A percentile compares a stretch with the other conserved stretches of the same genome.
Evolutionary conservation across 2,329 filamentous ascomycete genomes (phyloP).

Genomic region (Talaromyces sp.): DNA sequence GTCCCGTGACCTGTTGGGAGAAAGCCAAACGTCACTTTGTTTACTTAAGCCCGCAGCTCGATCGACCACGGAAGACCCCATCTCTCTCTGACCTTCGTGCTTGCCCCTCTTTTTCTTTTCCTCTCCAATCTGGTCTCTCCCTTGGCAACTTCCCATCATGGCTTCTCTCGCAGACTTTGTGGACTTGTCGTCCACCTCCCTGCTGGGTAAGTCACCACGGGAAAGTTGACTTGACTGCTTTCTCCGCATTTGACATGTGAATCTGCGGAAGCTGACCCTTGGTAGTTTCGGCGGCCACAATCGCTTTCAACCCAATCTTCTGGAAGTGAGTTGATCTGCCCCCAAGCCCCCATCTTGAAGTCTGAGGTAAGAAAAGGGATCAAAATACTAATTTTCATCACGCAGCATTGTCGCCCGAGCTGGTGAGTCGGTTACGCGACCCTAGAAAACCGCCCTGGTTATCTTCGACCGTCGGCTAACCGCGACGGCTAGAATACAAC

Average conservation of each 20-base stretch:
- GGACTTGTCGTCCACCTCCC: conserved; percentile 67
- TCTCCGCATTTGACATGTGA: conserved; percentile 34
- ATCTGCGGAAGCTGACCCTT: conserved; percentile 22
- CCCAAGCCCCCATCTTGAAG: too few relatives aligned
- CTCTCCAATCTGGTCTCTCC: conserved; percentile 1
- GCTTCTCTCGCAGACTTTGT: conserved; percentile 48
- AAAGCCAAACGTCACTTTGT: conserved; percentile 26
- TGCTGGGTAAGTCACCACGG: conserved; percentile 59
- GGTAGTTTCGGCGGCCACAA: conserved; percentile 77
- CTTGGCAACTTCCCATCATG: conserved; percentile 27
- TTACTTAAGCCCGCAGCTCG: conserved; percentile 25
- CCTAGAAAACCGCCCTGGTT: background rate
- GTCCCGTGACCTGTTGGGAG: conserved; percentile 26
- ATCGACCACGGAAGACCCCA: background rate
- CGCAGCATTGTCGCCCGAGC: conserved; percentile 77
- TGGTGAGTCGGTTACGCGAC: conserved; percentile 56
- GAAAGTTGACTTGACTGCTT: conserved; percentile 3
- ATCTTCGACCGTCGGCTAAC: conserved; percentile 1
- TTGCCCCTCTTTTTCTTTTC: conserved; percentile 8
- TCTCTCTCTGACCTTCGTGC: background rate
- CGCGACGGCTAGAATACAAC: conserved; percentile 71
- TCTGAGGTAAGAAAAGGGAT: too few relatives aligned
- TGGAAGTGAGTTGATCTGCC: conserved; percentile 82
- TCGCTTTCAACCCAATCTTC: conserved; percentile 97
- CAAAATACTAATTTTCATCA: conserved; percentile 10